A percentile compares a stretch with the other conserved stretches of the same genome.
These are phyloP conservation scores for Colletotrichum lentis DNA, from an alignment of 2,329 filamentous ascomycete genomes.

Conservation along the genomic window DNA sequence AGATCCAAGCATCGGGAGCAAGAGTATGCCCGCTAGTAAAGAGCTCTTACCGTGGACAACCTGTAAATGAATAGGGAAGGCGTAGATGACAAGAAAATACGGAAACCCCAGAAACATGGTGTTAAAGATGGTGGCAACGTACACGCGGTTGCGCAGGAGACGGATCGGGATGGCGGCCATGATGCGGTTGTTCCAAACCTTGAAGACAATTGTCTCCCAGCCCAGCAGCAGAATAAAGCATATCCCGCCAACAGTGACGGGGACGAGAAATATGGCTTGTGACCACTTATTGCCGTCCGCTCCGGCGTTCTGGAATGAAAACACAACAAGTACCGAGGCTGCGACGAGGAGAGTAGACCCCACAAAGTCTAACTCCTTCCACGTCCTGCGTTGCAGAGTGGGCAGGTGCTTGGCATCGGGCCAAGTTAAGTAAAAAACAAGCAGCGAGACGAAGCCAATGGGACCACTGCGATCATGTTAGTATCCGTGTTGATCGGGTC, in stretches of 20 bases:
- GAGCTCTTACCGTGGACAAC: conserved; percentile 58
- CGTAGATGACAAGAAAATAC: conserved; percentile 58
- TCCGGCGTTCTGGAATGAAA: conserved; percentile 64
- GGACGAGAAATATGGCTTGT: conserved; percentile 52
- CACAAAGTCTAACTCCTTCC: conserved; percentile 61
- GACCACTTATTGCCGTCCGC: conserved; percentile 52
- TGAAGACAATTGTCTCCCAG: conserved; percentile 51
- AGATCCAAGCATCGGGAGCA: conserved; percentile 62
- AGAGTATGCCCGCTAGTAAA: conserved; percentile 58
- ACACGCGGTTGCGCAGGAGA: conserved; percentile 58
- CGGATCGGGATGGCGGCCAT: conserved; percentile 58
- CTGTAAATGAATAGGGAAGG: conserved; percentile 60
- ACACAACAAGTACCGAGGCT: conserved; percentile 63
- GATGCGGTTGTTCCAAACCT: conserved; percentile 45
- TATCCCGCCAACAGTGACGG: conserved; percentile 49
- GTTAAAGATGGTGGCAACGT: conserved; percentile 53
- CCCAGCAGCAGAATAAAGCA: conserved; percentile 49
- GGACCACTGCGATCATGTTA: conserved; percentile 49
- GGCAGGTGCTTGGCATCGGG: conserved; percentile 55
- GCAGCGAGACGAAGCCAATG: conserved; percentile 56
- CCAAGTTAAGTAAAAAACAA: conserved; percentile 60
- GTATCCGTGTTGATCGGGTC: neutral
- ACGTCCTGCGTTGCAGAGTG: conserved; percentile 50
- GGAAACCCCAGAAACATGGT: conserved; percentile 61
- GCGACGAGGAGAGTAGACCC: conserved; percentile 63